Evolutionary conservation across 176 grass and related monocot genomes (phyloP), one percentile per base, ranked within the genome.

Genomic region (Oryza meyeriana): DNA sequence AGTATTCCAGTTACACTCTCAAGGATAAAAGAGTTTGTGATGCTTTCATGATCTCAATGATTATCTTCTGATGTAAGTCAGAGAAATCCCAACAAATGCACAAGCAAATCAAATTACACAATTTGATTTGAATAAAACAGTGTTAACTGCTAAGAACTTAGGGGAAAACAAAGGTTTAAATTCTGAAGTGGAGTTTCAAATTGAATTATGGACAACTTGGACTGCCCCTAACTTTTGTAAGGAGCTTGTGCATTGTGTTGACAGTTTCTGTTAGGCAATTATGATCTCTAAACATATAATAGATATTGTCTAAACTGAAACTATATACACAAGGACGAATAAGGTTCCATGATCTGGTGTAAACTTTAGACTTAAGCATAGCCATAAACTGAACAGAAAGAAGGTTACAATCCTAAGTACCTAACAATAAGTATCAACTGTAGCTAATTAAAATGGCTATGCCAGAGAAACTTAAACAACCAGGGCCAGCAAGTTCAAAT

Each of bases 311-410:
- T 32, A 45, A 84, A 67, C 22, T 61, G 78, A 28, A 72, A 72
- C 42, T 18, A 78, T 20, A 4, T 10, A 61, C 25, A 71, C 7
- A 80, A 3, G 38, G n/a, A 47, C n/a, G 7, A 45, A 79, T 65
- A 31, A 20, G 6, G 8, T 84, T 48, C 41, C 12, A 29, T 48
- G 8, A 79, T 39, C 20, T 66, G 27, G 36, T 76, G 62, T 20
- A 62, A 47, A 36, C 74, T 67, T 34, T 8, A 67, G 35, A 25
- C 22, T 59, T 59, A 8, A 45, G 32, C 8, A 75, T 38, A 18
- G 4, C 52, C 64, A 85, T 69, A 80, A 79, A 88, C 5, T 75
- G 35, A 74, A 33, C 32, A 69, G 24, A 11, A 82, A 64, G 28
- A 87, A 71, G 40, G 50, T 64, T 64, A 28, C 16, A 38, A 42